phyloP scores from a whole-genome alignment of 2,329 filamentous ascomycete species.

The Coniosporium tulheliwenetii region DNA sequence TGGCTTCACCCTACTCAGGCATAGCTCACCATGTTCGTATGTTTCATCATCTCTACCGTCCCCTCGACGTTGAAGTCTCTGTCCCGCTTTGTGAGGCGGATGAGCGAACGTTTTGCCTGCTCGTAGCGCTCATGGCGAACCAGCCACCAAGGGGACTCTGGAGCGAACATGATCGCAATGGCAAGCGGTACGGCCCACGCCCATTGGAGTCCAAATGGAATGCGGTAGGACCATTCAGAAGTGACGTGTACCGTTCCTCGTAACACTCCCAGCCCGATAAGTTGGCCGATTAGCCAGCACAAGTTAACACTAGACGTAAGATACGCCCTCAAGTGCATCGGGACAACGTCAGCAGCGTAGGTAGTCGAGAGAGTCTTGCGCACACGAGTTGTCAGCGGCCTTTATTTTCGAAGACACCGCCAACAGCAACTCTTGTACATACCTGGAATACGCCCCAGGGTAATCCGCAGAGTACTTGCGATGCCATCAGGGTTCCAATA shows the following conservation, averaged over 20 bases:
- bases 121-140: constrained; percentile 12
- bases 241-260: constrained; percentile 6
- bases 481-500: constrained; percentile 12
- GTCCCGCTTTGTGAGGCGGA: constrained; percentile 6
- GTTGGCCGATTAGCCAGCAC: constrained; percentile 26
- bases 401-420: too few species aligned
- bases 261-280: constrained; percentile 20
- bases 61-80: constrained; percentile 6
- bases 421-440: too few species aligned
- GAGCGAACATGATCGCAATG: constrained; percentile 10
- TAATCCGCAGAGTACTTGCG: constrained; percentile 31
- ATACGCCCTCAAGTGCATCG: constrained; percentile 16
- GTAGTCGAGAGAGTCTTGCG: constrained; percentile 19
- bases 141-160: constrained; percentile 16
- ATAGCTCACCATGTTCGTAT: too few species aligned
- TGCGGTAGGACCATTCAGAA: constrained; percentile 15
- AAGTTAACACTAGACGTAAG: constrained; percentile 22
- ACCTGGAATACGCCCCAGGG: constrained; percentile 9
- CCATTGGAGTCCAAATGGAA: constrained; percentile 20
- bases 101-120: constrained; percentile 10
- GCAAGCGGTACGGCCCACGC: constrained; percentile 11
- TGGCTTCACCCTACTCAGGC: too few species aligned
- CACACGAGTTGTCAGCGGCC: too few species aligned
- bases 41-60: constrained; percentile 11
- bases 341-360: constrained; percentile 23